Evolutionary conservation across 176 grass and related monocot species (phyloP).

Genomic region (Avena eriantha): DNA sequence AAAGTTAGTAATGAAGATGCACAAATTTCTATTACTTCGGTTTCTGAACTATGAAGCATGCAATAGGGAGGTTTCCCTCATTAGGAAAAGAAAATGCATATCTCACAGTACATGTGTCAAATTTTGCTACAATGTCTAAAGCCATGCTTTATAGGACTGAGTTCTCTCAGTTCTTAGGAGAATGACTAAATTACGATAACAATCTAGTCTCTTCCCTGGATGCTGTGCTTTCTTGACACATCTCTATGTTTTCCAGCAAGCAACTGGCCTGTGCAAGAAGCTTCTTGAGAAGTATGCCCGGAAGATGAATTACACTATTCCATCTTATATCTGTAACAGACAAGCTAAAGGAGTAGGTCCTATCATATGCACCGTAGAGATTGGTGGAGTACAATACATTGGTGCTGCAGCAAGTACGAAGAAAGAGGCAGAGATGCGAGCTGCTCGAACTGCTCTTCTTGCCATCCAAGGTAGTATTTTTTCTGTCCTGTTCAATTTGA

Average conservation of each 20-base stretch:
- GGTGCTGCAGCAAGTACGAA: no score
- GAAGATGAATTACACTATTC: constrained; percentile 98
- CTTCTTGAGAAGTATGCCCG: constrained; percentile 97
- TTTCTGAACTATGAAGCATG: not conserved
- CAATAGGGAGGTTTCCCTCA: not conserved
- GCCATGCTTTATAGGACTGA: not conserved
- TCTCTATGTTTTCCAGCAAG: constrained; percentile 67
- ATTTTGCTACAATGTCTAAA: constrained; percentile 25
- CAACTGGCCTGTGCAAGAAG: constrained; percentile 97
- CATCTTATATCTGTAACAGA: constrained; percentile 30
- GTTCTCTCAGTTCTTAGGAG: not conserved
- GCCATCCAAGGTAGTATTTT: no score
- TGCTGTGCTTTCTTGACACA: constrained; percentile 17
- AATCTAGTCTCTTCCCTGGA: not conserved
- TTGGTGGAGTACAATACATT: no score
- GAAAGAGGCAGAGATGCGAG: no score
- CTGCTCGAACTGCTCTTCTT: no score
- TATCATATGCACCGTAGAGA: no score
- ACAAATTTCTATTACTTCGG: not conserved
- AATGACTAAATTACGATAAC: constrained; percentile 26
- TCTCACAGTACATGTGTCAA: not conserved
- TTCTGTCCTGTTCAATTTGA: no score
- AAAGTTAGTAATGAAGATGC: constrained; percentile 14
- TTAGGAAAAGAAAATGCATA: not conserved
- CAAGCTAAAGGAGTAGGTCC: no score